Base-by-base conservation (phyloP, 2,329 filamentous ascomycete genomes). In the Calonectria pauciramosa region DNA sequence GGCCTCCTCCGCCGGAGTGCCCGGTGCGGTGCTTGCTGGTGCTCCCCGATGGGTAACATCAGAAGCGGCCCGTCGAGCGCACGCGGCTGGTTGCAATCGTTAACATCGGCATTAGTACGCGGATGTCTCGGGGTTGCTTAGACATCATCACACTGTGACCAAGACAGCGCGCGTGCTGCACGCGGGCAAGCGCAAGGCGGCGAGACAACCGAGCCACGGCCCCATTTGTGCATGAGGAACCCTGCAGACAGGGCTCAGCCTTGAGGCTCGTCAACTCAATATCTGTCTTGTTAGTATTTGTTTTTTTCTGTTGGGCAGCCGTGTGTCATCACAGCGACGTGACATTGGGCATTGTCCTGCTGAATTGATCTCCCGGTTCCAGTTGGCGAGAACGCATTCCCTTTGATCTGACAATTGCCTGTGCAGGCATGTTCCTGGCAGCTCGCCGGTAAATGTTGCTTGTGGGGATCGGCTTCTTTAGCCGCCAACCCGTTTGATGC, bases 1-100 rank as follows among this genome's bases (percentile, higher is more conserved):
- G n/a, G n/a, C n/a, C 51, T 52, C n/a, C 65, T 49, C 56, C n/a
- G 32, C 34, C 70, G 70, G 65, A 38, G 64, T 64, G n/a, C 56
- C 36, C 65, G 65, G 65, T 65, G 32, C 13, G 34, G 30, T 11
- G 34, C 14, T 36, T 10, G 54, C 54, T 59, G 41, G 41, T 44
- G 41, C 18, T 44, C 16, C 41, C 54, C 32, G 54, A 60, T 54
- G 32, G 54, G 54, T 32, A 38, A 30, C 54, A 60, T 38, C 32
- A 49, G 49, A 60, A 38, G 14, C 26, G 49, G 65, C 49, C 65
- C 49, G 49, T 23, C n/a, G 5, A 54, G 49, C 14, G 23, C 16
- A 47, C 3, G 9, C 28, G 44, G 30, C 30, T 32, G 41, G 18
- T 52, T 34, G 16, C 49, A n/a, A 30, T 41, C 11, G 54, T 16